These are phyloP conservation scores for Cystofilobasidium bisporidii DNA, from an alignment of 768 basidiomycete genomes.

Conservation along the genomic window DNA sequence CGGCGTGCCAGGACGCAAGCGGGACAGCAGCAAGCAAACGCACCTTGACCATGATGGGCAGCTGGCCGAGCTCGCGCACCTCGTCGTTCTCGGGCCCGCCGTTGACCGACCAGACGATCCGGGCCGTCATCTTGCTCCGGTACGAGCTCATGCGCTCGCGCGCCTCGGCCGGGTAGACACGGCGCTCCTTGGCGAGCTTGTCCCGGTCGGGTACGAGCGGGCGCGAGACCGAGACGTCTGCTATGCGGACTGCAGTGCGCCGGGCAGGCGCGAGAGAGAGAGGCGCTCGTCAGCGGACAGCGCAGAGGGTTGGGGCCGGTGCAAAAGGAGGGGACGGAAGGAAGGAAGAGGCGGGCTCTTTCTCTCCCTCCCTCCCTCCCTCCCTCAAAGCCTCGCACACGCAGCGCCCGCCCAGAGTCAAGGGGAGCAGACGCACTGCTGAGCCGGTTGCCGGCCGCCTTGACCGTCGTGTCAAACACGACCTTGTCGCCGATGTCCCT, in stretches of 20 bases:
- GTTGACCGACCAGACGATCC: conserved; percentile 70
- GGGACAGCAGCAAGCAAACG: conserved; percentile 37
- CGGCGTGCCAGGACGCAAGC: no score
- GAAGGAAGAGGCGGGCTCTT: no score
- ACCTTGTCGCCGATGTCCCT: conserved; percentile 82
- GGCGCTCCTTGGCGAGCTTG: conserved; percentile 59
- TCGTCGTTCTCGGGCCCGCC: conserved; percentile 59
- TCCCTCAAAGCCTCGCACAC: no score
- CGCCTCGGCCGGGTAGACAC: conserved; percentile 84
- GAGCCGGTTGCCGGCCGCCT: conserved; percentile 68
- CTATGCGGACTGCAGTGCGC: conserved; percentile 71
- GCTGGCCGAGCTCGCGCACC: conserved; percentile 73
- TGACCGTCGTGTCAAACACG: conserved; percentile 69
- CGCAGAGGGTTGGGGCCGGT: background rate
- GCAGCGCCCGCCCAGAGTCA: no score
- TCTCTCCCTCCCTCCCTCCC: no score
- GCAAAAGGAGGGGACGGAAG: background rate
- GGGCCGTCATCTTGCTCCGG: conserved; percentile 75
- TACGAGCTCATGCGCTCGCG: conserved; percentile 89
- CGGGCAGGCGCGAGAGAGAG: background rate
- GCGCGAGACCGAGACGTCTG: conserved; percentile 66
- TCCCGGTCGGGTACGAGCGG: conserved; percentile 84
- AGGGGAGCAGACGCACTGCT: conserved; percentile 53
- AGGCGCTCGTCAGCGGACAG: no score
- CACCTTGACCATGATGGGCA: conserved; percentile 96